phyloP scores from a whole-genome alignment of 306 rosid species.

The Castanopsis chinensis region DNA sequence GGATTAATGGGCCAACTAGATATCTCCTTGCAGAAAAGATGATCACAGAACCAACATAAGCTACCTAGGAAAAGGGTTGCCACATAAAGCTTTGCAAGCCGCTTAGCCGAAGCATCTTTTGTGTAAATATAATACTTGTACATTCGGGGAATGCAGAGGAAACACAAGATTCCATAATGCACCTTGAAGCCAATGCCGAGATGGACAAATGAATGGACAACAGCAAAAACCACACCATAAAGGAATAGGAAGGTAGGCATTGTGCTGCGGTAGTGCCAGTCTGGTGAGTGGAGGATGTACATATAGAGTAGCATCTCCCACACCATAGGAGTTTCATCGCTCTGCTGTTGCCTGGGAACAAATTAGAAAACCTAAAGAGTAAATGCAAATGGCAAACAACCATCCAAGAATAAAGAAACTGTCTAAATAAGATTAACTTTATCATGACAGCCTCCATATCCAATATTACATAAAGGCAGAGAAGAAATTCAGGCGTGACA shows the following conservation, averaged over 20 bases:
- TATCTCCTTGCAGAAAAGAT: slow-evolving; percentile 61
- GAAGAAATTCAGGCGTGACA: not conserved
- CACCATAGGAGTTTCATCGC: slow-evolving; percentile 90
- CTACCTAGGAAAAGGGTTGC: slow-evolving; percentile 59
- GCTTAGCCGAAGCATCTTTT: slow-evolving; percentile 51
- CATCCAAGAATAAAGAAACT: slow-evolving; percentile 21
- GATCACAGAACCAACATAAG: slow-evolving; percentile 65
- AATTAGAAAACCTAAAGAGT: not conserved
- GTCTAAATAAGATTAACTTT: not conserved
- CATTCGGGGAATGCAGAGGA: slow-evolving; percentile 86
- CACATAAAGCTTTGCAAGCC: slow-evolving; percentile 54
- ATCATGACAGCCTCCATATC: not conserved
- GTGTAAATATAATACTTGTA: slow-evolving; percentile 83
- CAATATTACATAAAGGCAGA: not conserved
- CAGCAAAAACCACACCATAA: slow-evolving; percentile 65
- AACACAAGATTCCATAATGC: slow-evolving; percentile 59
- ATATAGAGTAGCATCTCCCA: slow-evolving; percentile 89
- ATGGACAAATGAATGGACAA: slow-evolving; percentile 51
- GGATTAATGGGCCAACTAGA: slow-evolving; percentile 62
- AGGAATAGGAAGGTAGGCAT: slow-evolving; percentile 83
- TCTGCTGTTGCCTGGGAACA: slow-evolving; percentile 78
- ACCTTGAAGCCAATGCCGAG: slow-evolving; percentile 70
- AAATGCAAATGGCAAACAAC: slow-evolving; percentile 28
- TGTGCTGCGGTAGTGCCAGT: slow-evolving; percentile 85
- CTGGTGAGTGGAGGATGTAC: slow-evolving; percentile 85